Base-by-base conservation (phyloP, 441 rosid genomes). In the Croton laevigatus region DNA sequence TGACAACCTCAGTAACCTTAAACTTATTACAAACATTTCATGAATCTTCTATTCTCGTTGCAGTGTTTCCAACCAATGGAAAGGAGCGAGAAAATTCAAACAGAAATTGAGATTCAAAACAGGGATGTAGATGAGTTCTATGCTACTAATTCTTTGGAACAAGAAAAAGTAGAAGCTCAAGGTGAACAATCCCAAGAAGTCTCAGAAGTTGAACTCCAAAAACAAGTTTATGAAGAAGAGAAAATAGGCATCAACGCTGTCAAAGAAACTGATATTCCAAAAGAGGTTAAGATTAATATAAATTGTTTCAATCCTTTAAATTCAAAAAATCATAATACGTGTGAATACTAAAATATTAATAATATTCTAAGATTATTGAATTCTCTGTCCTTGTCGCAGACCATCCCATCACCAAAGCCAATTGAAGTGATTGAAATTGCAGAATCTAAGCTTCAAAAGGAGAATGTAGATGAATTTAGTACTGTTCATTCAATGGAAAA, bases 171-270 rank as follows among this genome's bases (percentile, higher is more conserved):
- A 45, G 68, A 48, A 72, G 45, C 37, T 57, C 61, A 78, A 51
- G 20, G 48, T 2, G 58, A 68, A 55, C 58, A 75, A 42, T 66
- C 37, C 20, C 66, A 36, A 19, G 22, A 73, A 37, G 62, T 59
- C 73, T 53, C 72, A 34, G 59, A 73, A 11, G 34, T 46, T 48
- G 68, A 80, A 80, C 42, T 75, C 37, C 68, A 73, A 71, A 80
- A 79, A 49, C 71, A 48, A 54, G 53, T 53, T 69, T 53, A 77
- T 68, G 78, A 80, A 76, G 77, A 37, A 65, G 48, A 60, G 17
- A 40, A 40, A 40, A 40, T 54, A 58, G 4, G 13, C 55, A 52
- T n/a, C 13, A 72, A 22, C 46, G 64, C 23, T 23, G 17, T 13
- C 19, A 57, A 3, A 44, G 19, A 19, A 8, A 22, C 42, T 52